Evolutionary conservation across 2,329 filamentous ascomycete genomes (phyloP).

Genomic region (Talaromyces sp.): DNA sequence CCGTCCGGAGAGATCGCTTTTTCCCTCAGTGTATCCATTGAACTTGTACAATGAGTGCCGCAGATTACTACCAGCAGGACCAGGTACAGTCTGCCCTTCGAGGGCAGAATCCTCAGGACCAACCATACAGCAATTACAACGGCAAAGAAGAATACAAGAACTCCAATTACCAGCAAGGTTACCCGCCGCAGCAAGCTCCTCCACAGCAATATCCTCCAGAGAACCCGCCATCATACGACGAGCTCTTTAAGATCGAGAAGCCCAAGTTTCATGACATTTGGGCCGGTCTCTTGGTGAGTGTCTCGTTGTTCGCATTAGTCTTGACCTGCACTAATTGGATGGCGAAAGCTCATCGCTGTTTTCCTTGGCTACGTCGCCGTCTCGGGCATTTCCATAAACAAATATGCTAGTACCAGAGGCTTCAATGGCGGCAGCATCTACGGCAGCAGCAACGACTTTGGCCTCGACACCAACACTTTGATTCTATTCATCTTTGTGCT

Average conservation of each 20-base stretch:
- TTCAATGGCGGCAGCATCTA: conserved; percentile 73
- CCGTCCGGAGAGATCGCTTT: background rate
- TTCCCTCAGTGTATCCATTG: background rate
- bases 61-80: conserved; percentile 34
- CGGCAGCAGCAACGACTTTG: conserved; percentile 60
- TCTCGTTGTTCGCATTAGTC: background rate
- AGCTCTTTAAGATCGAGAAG: conserved; percentile 74
- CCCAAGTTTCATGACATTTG: conserved; percentile 91
- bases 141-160: conserved; percentile 20
- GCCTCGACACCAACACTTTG: conserved; percentile 77
- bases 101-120: conserved; percentile 7
- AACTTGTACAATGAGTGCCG: conserved; percentile 33
- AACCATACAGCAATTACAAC: conserved; percentile 13
- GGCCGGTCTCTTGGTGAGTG: conserved; percentile 71
- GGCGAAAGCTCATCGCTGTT: conserved; percentile 62
- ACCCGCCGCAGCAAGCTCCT: conserved; percentile 6
- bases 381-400: conserved; percentile 69
- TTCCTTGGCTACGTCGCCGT: conserved; percentile 72
- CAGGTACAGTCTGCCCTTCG: conserved; percentile 24
- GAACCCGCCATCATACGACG: conserved; percentile 55
- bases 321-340: background rate
- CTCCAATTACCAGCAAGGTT: conserved; percentile 3
- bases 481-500: conserved; percentile 80
- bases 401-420: conserved; percentile 63
- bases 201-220: conserved; percentile 31